Conservation (phyloP, 148 eudicot genomes). For the Dysphania ambrosioides region DNA sequence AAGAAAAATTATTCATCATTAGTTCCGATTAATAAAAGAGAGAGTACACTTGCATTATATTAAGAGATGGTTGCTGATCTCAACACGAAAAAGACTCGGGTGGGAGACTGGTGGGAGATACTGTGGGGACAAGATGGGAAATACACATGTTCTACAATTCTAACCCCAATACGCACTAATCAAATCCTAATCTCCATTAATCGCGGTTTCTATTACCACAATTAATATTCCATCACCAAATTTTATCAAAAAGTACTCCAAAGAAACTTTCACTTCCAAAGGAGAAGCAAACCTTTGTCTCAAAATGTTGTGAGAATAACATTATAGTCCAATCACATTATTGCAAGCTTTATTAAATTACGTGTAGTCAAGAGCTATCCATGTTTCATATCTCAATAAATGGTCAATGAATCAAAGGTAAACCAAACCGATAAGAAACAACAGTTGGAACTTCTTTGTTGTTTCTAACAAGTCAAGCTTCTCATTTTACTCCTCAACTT, state of each 20-base stretch:
- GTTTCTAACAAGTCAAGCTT: conserved; percentile 30
- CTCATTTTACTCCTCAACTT: conserved; percentile 1
- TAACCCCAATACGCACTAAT: not conserved
- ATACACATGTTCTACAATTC: not conserved
- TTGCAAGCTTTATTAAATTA: conserved; percentile 15
- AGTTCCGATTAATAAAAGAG: not conserved
- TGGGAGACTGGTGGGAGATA: not conserved
- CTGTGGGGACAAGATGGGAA: not conserved
- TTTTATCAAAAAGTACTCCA: not conserved
- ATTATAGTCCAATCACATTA: not conserved
- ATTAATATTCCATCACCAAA: not conserved
- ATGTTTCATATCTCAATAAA: conserved; percentile 21
- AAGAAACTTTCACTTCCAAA: conserved; percentile 10
- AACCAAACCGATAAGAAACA: conserved; percentile 29
- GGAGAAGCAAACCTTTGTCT: conserved; percentile 8
- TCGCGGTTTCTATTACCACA: not conserved
- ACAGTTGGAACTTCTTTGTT: conserved; percentile 18
- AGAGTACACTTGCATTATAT: not conserved
- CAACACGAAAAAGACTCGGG: conserved; percentile 3
- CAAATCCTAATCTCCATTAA: not conserved
- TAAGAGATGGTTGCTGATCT: not conserved
- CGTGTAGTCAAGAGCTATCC: conserved; percentile 32
- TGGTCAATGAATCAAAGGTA: conserved; percentile 23
- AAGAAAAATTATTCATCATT: not conserved
- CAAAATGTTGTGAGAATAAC: not conserved